These are phyloP conservation scores for Chaetomium sp. DNA, from an alignment of 2,329 filamentous ascomycete genomes.

Conservation along the genomic window DNA sequence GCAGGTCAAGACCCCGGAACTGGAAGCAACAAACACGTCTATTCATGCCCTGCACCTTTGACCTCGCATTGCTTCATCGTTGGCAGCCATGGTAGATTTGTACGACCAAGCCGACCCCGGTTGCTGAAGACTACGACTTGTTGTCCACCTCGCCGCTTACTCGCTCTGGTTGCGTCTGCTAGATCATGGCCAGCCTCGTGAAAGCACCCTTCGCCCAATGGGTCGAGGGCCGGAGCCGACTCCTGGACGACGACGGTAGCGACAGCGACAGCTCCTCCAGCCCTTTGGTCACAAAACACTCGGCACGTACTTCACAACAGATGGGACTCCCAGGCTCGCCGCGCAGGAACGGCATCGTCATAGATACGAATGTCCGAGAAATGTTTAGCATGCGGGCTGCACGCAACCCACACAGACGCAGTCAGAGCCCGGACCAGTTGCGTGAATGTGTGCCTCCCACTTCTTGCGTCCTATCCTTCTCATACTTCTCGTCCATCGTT, in stretches of 20 bases:
- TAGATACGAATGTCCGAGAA: constrained; percentile 10
- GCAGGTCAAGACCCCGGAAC: not conserved
- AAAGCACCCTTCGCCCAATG: not conserved
- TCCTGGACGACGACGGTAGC: not conserved
- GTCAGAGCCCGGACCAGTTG: not conserved
- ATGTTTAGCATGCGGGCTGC: constrained; percentile 13
- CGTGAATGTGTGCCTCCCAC: not conserved
- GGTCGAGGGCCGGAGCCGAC: not conserved
- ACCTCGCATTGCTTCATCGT: not conserved
- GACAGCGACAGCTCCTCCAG: constrained; percentile 9
- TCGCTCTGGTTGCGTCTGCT: not conserved
- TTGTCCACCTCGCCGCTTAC: not conserved
- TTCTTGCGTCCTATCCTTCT: not conserved
- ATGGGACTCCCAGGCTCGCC: constrained; percentile 8
- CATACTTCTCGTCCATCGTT: too few relatives aligned
- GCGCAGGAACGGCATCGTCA: constrained; percentile 21
- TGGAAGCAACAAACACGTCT: not conserved
- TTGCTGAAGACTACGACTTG: not conserved
- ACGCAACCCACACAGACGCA: not conserved
- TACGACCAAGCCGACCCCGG: not conserved
- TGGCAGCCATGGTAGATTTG: not conserved
- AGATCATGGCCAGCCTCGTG: not conserved
- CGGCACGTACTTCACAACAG: not conserved
- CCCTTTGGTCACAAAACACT: not conserved
- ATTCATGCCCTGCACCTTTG: not conserved